Base-by-base conservation (phyloP, 306 rosid genomes). In the Vigna radiata region DNA sequence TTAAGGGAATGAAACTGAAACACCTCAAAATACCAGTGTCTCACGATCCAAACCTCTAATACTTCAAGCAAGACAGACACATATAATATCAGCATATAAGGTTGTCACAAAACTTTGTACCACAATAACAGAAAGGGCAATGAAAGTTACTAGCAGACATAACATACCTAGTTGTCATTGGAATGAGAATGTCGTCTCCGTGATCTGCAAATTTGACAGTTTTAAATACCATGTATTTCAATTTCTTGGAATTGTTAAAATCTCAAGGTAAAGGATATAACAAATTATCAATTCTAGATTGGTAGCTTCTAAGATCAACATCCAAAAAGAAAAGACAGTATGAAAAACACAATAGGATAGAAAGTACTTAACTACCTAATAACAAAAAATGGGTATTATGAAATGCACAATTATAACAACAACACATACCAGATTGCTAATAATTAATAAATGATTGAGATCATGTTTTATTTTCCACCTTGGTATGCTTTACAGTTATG, bases 91-190 rank as follows among this genome's bases (percentile, higher is more conserved):
- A 29, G 29, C 48, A 29, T 29, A 29, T 29, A 29, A 44, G 46
- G 18, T 56, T 7, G 11, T 19, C 31, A 67, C 31, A 21, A 21
- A 37, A 48, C 68, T 16, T 9, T 3, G 10, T 31, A 48, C 56
- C 13, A 5, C 37, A 31, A 52, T 8, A 81, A 63, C 52, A 71
- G 15, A 62, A 76, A 79, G 62, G 68, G 27, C 37, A 54, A 10
- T 31, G 78, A 31, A 49, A 55, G 62, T 17, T 46, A 72, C 68
- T 47, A 53, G 19, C 16, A 79, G 9, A 53, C 14, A 80, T 12
- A 33, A 71, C 89, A 56, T 87, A 89, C 97, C 96, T 90, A 93
- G 81, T 55, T 86, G 85, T 92, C 91, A 55, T 83, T 82, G 86
- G 89, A 87, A 79, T 90, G 92, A 69, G 92, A 89, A 49, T 89